Evolutionary conservation across 208 protist species (phyloP), one percentile per base, ranked within the genome.

Genomic region (Leishmania braziliensis): DNA sequence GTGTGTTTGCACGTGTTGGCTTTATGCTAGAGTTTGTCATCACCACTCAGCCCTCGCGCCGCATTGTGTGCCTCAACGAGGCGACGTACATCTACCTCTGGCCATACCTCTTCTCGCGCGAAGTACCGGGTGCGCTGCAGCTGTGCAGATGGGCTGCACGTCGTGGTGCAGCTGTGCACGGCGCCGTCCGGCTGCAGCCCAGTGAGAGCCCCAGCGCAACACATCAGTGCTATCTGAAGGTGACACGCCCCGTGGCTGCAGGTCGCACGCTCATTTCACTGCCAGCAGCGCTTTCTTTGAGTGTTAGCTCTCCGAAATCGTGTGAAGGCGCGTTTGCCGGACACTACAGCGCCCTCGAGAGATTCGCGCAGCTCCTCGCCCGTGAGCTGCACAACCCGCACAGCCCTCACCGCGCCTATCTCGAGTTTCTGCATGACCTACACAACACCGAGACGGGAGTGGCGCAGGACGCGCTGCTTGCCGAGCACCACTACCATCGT

Each of bases 361-460:
- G 78, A 23, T 83, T 97, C 4, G 54, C 91, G 14, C 75, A 79
- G 62, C 73, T 88, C n/a, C 66, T 97, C n/a, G 88, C 83, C 29
- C 94, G 92, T 23, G 85, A 95, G 48, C 90, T 97, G 58, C 89
- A 96, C 85, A 90, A 95, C 82, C 87, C 80, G 0, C 75, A 76
- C 60, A 92, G 94, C 53, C 80, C 81, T 48, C 85, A 93, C 77
- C 86, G 88, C 10, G 60, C 62, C 46, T 97, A 97, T 79, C 81
- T 95, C 29, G 92, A 97, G 83, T 95, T 97, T 78, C 83, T 97
- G 63, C 88, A 96, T 84, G 94, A 97, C 77, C 76, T 96, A 1
- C 89, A 96, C 90, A 96, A 97, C 77, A 69, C 80, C 10, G 90
- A 92, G 56, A 66, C 63, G 5, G 89, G 89, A 26, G 91, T 92